Evolutionary conservation across 306 rosid genomes (phyloP), one percentile per base, ranked within the genome.

Genomic region (Alnus rubra): DNA sequence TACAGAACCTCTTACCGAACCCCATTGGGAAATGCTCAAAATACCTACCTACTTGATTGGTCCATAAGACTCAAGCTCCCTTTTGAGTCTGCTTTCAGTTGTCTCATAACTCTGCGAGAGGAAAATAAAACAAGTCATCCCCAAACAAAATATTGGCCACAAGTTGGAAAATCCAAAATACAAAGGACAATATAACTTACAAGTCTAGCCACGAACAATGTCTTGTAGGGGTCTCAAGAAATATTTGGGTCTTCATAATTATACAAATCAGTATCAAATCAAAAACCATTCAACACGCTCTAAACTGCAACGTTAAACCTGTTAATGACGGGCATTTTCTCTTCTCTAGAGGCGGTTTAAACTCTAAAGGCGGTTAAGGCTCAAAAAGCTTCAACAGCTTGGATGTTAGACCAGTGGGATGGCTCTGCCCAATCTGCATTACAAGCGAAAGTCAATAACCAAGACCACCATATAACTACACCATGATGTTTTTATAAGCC

Each of bases 181-280:
- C 54, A 83, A 8, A 49, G 56, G 77, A 71, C 60, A 74, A 18
- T 23, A 75, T 44, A 35, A 87, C 99, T 88, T 82, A 95, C 99
- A 15, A 95, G 94, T 86, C 90, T 89, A n/a, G 99, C 98, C 63
- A 95, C 96, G 28, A 95, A 95, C 81, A 95, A 78, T 8, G 99
- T 95, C 88, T 93, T 93, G 89, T 93, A 95, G 39, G 98, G 98
- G 85, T 95, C 98, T 78, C 98, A 98, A 14, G 98, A 88, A 76
- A 91, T 60, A 75, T 79, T 88, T 72, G 98, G 92, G 62, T 95
- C 98, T 42, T 82, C 91, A 31, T 23, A 23, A 23, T 23, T 23
- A 23, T 39, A 73, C 10, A 84, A 73, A 80, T 23, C 5, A 2
- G 16, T 23, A 2, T 35, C 54, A 47, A 84, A 60, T 13, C 1